phyloP scores from a whole-genome alignment of 2,329 filamentous ascomycete species.

The Pseudocercospora eumusae region DNA sequence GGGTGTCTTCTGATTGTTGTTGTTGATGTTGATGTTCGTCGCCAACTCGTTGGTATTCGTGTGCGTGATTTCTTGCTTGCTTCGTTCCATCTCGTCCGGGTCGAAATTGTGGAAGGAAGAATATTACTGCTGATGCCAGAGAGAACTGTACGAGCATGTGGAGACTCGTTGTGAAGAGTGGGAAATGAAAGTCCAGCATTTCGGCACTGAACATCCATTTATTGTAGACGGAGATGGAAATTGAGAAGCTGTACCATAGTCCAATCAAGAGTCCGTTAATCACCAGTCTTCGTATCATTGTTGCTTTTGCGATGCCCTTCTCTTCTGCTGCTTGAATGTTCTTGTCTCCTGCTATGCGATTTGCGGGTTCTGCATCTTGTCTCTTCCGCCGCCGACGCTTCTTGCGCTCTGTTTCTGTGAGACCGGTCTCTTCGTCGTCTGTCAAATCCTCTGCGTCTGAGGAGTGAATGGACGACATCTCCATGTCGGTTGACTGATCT shows the following conservation, averaged over 20 bases:
- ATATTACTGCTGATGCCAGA: conserved; percentile 75
- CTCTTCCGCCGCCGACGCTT: conserved; percentile 64
- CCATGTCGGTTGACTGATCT: conserved; percentile 24
- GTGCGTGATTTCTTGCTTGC: conserved; percentile 1
- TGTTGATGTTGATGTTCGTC: conserved; percentile 18
- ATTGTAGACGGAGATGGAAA: conserved; percentile 97
- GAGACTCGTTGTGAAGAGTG: conserved; percentile 89
- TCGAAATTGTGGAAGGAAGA: conserved; percentile 77
- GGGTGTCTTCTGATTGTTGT: conserved; percentile 3
- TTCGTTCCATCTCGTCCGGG: conserved; percentile 54
- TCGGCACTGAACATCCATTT: conserved; percentile 98
- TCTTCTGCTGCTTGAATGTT: conserved; percentile 66
- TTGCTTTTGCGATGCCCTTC: conserved; percentile 69
- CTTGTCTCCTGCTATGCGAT: conserved; percentile 58
- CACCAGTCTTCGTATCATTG: conserved; percentile 66
- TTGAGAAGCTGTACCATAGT: conserved; percentile 86
- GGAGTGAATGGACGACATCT: conserved; percentile 26
- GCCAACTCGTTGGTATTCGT: conserved; percentile 25
- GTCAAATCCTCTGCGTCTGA: conserved; percentile 22
- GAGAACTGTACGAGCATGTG: conserved; percentile 96
- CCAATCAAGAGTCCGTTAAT: conserved; percentile 80
- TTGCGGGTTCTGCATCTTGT: conserved; percentile 68
- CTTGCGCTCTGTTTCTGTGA: conserved; percentile 69
- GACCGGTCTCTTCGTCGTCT: conserved; percentile 82
- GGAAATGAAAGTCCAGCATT: conserved; percentile 86